Evolutionary conservation across 768 basidiomycete genomes (phyloP).

Genomic region (Gymnopilus dilepis): DNA sequence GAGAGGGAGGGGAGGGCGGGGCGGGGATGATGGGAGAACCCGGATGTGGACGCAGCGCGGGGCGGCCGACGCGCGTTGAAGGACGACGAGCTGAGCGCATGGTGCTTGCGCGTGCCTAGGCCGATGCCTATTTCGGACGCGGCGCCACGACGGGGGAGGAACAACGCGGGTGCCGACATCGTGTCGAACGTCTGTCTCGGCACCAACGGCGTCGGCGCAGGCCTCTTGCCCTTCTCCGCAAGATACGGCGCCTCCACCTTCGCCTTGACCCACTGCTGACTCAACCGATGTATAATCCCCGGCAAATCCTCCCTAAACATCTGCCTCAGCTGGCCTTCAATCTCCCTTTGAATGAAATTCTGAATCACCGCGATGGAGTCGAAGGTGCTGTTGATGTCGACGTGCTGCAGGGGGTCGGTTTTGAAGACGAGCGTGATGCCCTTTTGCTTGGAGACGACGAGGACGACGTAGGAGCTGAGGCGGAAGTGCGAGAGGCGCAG

Average conservation of each 20-base stretch:
- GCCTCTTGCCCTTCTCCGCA: conserved; percentile 58
- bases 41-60: conserved; percentile 26
- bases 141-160: conserved; percentile 27
- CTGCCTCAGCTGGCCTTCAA: conserved; percentile 94
- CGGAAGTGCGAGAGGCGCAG: conserved; percentile 95
- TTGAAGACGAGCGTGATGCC: conserved; percentile 99
- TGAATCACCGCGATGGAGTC: conserved; percentile 98
- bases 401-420: conserved; percentile 97
- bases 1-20: conserved; percentile 20
- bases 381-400: conserved; percentile 97
- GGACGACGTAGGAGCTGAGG: conserved; percentile 93
- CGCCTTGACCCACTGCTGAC: conserved; percentile 94
- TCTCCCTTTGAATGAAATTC: conserved; percentile 96
- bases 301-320: conserved; percentile 99
- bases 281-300: conserved; percentile 93
- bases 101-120: conserved; percentile 22
- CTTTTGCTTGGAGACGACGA: conserved; percentile 96
- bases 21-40: conserved; percentile 26
- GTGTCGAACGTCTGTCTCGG: conserved; percentile 40
- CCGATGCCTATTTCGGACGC: conserved; percentile 5
- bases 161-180: conserved; percentile 47
- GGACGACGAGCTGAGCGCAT: conserved; percentile 38
- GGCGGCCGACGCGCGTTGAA: conserved; percentile 16
- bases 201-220: conserved; percentile 29
- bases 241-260: conserved; percentile 94